Evolutionary conservation across 768 basidiomycete genomes (phyloP), one percentile per base, ranked within the genome.

Genomic region (Lentinula edodes): DNA sequence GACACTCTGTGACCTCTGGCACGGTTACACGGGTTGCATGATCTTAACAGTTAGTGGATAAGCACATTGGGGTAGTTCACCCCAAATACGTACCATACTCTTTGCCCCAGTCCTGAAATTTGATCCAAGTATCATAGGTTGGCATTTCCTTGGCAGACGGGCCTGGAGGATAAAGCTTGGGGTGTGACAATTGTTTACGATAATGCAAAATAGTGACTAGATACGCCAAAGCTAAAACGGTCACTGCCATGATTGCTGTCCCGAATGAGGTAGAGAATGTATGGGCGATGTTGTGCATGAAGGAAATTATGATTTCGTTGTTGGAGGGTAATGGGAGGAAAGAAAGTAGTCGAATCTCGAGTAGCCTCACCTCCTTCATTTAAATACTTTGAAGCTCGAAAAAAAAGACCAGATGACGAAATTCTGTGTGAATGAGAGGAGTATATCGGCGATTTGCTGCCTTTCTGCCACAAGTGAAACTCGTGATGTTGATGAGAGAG

Each of bases 171-270:
- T 46, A n/a, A 18, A 46, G 45, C n/a, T 46, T 46, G 45, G n/a
- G n/a, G 20, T 23, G 4, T 46, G 18, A 81, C 9, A 2, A 6
- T 18, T 8, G 45, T 23, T 46, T 46, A 3, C 8, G 10, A 18
- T n/a, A 46, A n/a, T n/a, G 7, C 20, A 46, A 0, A 23, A 20
- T 4, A 18, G 23, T 23, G 23, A 23, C 23, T 23, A 23, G 23
- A 23, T 23, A 23, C 23, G 45, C 20, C 7, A 46, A 46, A 46
- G 45, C 20, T n/a, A 46, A 20, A 46, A 46, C 20, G 20, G 45
- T 7, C 12, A 46, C 45, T 1, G 20, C 45, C 18, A 23, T 23
- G 23, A 46, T 46, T 23, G 20, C 45, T 18, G n/a, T 5, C 45
- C 16, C 16, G 12, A 43, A 16, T 43, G 42, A n/a, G 0, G 42